phyloP scores from a whole-genome alignment of 148 eudicot genomes.

The Fagopyrum esculentum region DNA sequence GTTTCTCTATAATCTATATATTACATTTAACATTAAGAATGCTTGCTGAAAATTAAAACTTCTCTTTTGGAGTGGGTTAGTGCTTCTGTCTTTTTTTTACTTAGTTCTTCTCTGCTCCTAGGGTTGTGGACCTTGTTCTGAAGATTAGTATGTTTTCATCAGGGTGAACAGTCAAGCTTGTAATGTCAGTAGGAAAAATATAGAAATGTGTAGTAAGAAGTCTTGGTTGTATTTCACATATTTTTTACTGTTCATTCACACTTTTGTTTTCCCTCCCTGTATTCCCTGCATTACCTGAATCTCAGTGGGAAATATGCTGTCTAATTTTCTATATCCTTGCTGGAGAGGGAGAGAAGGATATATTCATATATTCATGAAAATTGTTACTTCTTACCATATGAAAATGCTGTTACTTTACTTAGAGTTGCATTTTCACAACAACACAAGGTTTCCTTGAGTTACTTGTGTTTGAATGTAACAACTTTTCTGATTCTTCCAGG shows the following conservation, averaged over 20 bases:
- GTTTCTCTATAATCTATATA: no score
- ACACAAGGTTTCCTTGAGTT: constrained; percentile 3
- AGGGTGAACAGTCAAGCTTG: neutral
- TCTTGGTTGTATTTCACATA: neutral
- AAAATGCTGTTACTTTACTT: neutral
- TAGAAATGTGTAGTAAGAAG: neutral
- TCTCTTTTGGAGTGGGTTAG: no score
- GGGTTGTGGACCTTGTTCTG: no score
- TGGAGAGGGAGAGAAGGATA: neutral
- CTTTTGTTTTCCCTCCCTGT: neutral
- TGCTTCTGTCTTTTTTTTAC: no score
- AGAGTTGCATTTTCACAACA: neutral
- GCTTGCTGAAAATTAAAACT: no score
- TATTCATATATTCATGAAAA: neutral
- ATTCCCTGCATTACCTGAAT: constrained; percentile 2
- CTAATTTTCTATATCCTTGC: neutral
- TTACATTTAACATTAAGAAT: no score
- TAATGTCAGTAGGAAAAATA: neutral
- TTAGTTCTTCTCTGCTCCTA: no score
- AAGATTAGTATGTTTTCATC: no score
- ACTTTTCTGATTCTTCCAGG: constrained; percentile 28
- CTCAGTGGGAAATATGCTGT: neutral
- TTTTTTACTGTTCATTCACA: neutral
- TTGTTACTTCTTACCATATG: no score
- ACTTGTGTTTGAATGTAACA: neutral